A percentile compares a stretch with the other conserved stretches of the same genome.
These are phyloP conservation scores for Xylariales sp. DNA, from an alignment of 2,329 filamentous ascomycete species.

Conservation along the genomic window DNA sequence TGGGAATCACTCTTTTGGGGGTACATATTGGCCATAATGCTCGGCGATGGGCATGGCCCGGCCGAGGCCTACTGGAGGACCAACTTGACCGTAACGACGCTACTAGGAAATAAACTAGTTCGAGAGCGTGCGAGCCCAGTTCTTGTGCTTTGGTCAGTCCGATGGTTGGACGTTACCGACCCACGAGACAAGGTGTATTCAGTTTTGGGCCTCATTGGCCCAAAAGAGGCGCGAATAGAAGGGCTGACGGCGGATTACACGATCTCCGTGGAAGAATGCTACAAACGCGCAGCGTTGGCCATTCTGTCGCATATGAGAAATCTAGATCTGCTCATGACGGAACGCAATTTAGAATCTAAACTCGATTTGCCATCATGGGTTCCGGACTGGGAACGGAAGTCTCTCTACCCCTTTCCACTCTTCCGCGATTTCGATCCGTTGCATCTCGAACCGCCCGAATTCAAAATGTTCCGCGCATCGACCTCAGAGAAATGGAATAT, in stretches of 20 bases:
- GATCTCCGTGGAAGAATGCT: conserved; percentile 22
- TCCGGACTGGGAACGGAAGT: conserved; percentile 8
- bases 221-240: background rate
- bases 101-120: too few species aligned
- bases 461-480: conserved; percentile 7
- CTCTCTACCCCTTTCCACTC: background rate
- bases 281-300: conserved; percentile 13
- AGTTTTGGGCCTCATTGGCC: conserved; percentile 14
- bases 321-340: conserved; percentile 17
- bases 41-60: too few species aligned
- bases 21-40: too few species aligned
- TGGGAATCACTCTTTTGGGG: too few species aligned
- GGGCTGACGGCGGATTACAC: conserved; percentile 7
- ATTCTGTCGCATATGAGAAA: conserved; percentile 15
- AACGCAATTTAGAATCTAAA: conserved; percentile 8
- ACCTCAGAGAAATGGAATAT: background rate
- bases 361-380: conserved; percentile 17
- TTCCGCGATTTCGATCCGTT: background rate
- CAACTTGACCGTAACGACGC: too few species aligned
- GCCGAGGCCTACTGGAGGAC: too few species aligned
- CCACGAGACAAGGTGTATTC: conserved; percentile 24
- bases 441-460: background rate
- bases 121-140: too few species aligned
- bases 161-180: background rate
- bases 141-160: too few species aligned